These are phyloP conservation scores for Calonectria multiphialidica DNA, from an alignment of 2,329 filamentous ascomycete species.

Conservation along the genomic window DNA sequence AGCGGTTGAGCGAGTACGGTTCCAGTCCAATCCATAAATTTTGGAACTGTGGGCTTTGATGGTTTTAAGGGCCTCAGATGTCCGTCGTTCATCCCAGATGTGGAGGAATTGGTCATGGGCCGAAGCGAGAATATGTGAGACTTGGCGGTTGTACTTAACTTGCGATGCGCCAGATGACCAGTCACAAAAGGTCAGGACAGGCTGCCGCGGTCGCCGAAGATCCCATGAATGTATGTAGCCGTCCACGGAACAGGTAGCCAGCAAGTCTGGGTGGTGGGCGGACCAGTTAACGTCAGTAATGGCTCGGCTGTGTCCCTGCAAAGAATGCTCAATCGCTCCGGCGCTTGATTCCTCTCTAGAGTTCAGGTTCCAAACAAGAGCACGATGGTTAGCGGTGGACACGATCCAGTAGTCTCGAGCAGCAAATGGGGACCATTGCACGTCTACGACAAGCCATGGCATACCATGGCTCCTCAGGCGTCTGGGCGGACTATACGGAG, in stretches of 20 bases:
- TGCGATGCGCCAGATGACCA: slow-evolving; percentile 96
- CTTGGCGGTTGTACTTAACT: slow-evolving; percentile 93
- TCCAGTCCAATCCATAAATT: slow-evolving; percentile 97
- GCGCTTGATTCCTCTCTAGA: slow-evolving; percentile 78
- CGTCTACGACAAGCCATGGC: slow-evolving; percentile 95
- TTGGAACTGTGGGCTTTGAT: slow-evolving; percentile 92
- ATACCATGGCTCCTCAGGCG: slow-evolving; percentile 85
- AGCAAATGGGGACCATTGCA: slow-evolving; percentile 96
- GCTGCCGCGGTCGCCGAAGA: slow-evolving; percentile 78
- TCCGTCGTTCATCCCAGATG: slow-evolving; percentile 90
- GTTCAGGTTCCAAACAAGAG: slow-evolving; percentile 92
- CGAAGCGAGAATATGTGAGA: slow-evolving; percentile 88
- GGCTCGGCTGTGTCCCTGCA: slow-evolving; percentile 85
- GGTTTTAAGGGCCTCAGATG: slow-evolving; percentile 82
- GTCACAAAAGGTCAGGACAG: slow-evolving; percentile 86
- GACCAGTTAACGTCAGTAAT: slow-evolving; percentile 98
- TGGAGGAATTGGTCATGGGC: slow-evolving; percentile 89
- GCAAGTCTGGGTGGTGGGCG: slow-evolving; percentile 88
- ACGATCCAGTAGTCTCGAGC: slow-evolving; percentile 92
- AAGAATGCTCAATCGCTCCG: slow-evolving; percentile 84
- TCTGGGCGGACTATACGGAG: slow-evolving; percentile 86
- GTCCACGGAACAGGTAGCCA: slow-evolving; percentile 92
- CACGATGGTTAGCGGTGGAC: slow-evolving; percentile 94
- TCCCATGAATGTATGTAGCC: slow-evolving; percentile 96
- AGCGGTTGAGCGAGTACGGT: slow-evolving; percentile 77